These are phyloP conservation scores for Neurospora africana DNA, from an alignment of 495 filamentous ascomycete genomes.

Conservation along the genomic window DNA sequence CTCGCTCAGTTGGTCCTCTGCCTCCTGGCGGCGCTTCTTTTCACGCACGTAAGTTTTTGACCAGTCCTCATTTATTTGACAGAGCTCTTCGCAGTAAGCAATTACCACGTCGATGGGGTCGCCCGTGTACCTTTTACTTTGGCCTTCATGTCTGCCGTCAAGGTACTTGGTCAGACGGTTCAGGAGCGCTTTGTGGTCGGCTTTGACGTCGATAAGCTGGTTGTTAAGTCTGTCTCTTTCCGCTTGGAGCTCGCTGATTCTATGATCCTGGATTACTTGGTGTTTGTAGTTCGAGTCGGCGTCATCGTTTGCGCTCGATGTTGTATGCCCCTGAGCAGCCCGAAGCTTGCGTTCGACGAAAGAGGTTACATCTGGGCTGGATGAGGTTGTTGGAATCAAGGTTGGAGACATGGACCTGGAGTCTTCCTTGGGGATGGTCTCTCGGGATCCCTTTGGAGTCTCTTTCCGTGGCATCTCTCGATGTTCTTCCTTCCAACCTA, in stretches of 20 bases:
- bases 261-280: neutral
- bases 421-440: neutral
- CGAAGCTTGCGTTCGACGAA: neutral
- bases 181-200: neutral
- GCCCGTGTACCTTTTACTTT: neutral
- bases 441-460: neutral
- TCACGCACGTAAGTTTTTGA: rapidly evolving
- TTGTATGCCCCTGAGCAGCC: neutral
- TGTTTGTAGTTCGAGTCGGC: neutral
- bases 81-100: neutral
- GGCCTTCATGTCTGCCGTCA: rapidly evolving
- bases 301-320: neutral
- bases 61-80: neutral
- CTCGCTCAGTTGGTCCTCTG: neutral
- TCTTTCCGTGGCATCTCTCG: neutral
- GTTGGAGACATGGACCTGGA: neutral
- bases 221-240: neutral
- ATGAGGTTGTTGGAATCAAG: neutral
- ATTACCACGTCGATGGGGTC: neutral
- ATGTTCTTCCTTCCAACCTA: neutral
- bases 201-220: neutral
- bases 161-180: neutral
- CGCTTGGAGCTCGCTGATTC: neutral
- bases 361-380: neutral
- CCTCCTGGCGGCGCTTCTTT: neutral